These are phyloP conservation scores for Penicillium antarcticum DNA, from an alignment of 495 filamentous ascomycete genomes.

Conservation along the genomic window DNA sequence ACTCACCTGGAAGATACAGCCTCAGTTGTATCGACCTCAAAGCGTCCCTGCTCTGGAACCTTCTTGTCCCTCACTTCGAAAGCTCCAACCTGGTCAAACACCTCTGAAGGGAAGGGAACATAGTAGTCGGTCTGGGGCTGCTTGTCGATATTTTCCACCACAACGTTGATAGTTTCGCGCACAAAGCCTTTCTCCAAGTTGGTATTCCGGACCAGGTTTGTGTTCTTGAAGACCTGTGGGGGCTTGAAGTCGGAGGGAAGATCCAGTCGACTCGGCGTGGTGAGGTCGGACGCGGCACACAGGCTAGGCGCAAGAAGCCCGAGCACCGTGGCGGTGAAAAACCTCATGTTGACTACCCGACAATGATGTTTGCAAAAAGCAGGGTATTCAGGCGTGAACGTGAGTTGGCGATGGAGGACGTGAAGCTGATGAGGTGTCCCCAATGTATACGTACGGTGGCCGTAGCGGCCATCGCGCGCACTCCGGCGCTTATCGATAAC, in stretches of 20 bases:
- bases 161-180: slow-evolving; percentile 85
- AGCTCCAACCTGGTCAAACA: slow-evolving; percentile 73
- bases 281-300: slow-evolving; percentile 30
- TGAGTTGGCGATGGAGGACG: slow-evolving; percentile 15
- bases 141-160: slow-evolving; percentile 82
- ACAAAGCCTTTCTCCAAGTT: slow-evolving; percentile 90
- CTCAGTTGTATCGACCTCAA: slow-evolving; percentile 60
- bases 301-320: slow-evolving; percentile 38
- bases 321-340: slow-evolving; percentile 40
- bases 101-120: slow-evolving; percentile 72
- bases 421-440: slow-evolving; percentile 47
- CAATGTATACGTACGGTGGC: slow-evolving; percentile 36
- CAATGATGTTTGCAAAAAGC: slow-evolving; percentile 25
- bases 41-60: slow-evolving; percentile 59
- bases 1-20: slow-evolving; percentile 29
- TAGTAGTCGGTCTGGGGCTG: slow-evolving; percentile 84
- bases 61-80: slow-evolving; percentile 93
- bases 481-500: slow-evolving; percentile 34
- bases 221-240: slow-evolving; percentile 85
- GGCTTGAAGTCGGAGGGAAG: slow-evolving; percentile 77
- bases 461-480: slow-evolving; percentile 35
- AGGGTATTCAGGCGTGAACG: slow-evolving; percentile 13
- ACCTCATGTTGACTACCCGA: slow-evolving; percentile 38
- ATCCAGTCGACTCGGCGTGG: slow-evolving; percentile 36
- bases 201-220: slow-evolving; percentile 82